Evolutionary conservation across 78 protist genomes (phyloP).

Genomic region (Pigoraptor vietnamica): DNA sequence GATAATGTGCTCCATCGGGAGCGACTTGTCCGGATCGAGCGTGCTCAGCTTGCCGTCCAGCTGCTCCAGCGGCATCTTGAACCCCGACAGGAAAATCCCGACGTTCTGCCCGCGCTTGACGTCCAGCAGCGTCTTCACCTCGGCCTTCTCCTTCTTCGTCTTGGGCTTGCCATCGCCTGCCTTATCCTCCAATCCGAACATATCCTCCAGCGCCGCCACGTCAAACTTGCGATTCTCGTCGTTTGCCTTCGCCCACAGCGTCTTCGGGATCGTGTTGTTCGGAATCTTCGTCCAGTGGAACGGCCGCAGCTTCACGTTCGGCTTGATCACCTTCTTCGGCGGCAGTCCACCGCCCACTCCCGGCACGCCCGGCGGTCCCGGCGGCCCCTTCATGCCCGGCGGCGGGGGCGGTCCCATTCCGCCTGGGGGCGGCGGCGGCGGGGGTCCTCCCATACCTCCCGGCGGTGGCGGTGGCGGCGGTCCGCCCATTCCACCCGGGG

Average conservation of each 20-base stretch:
- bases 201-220: neutral
- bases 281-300: neutral
- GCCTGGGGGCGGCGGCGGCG: neutral
- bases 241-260: neutral
- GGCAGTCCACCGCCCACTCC: neutral
- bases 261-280: no score
- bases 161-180: neutral
- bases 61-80: neutral
- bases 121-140: neutral
- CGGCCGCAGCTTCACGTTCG: neutral
- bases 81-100: neutral
- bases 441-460: neutral
- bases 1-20: neutral
- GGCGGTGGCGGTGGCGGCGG: neutral
- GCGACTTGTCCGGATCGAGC: no score
- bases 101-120: conserved; percentile 1
- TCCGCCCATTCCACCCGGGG: neutral
- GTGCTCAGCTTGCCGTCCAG: neutral
- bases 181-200: neutral
- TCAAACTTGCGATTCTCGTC: neutral
- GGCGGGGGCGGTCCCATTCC: neutral
- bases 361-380: neutral
- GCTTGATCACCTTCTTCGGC: neutral
- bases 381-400: no score
- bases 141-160: neutral